Evolutionary conservation across 2,329 filamentous ascomycete species (phyloP), one percentile per base, ranked within the genome.

Genomic region (Amylocarpus encephaloides): DNA sequence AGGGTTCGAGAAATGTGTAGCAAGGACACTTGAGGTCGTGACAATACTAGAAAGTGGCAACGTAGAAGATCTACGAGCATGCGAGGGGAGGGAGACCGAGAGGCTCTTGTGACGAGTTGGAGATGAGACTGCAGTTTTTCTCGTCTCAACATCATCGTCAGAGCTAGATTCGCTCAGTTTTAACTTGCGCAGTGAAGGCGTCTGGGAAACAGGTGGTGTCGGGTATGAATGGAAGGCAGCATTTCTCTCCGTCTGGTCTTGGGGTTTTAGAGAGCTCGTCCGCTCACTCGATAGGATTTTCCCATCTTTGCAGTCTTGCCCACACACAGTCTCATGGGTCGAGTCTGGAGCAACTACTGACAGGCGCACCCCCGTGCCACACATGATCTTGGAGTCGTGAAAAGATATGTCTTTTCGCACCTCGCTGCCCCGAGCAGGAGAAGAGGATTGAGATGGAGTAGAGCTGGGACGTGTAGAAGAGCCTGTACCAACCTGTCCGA

Each of bases 401-500:
- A 53, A 58, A 52, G 56, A 52, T 51, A 43, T 32, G 48, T 48
- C 52, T 48, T 59, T 52, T n/a, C 32, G n/a, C 43, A 45, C 32
- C 50, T 59, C 53, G 50, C 51, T 55, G 13, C 52, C 61, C 44
- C 55, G 30, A 39, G 54, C 52, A 54, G 58, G 55, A 49, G 62
- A 64, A 48, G 66, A 62, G 58, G 63, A 56, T 19, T 59, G 62
- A 55, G n/a, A 32, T 16, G 36, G 35, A 42, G 18, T 36, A 42
- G 43, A 46, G 49, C 18, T 48, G 30, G 43, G 52, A 61, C 49
- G 53, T 64, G 58, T 58, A 78, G 79, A 78, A 83, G 83, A 82
- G 76, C 80, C 82, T 78, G 80, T 80, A 96, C 93, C 85, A 95
- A 98, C 93, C 92, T 98, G 93, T 76, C 86, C 86, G 80, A 97